These are phyloP conservation scores for Saccharomycopsis phalli DNA, from an alignment of 1,139 yeast species.

Conservation along the genomic window DNA sequence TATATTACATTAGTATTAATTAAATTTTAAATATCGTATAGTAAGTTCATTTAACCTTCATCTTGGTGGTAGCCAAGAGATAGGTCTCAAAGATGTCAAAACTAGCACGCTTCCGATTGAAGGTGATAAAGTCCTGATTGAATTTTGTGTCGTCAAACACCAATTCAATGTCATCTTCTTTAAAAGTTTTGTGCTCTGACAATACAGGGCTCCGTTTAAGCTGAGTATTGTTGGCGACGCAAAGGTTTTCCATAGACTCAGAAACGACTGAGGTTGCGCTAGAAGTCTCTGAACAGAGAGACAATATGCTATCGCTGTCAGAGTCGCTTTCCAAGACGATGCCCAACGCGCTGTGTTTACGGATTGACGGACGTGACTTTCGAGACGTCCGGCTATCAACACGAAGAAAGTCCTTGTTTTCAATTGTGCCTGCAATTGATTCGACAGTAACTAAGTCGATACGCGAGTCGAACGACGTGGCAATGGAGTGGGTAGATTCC, in stretches of 20 bases:
- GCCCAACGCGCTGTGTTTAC: slow-evolving; percentile 14
- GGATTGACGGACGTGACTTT: background rate
- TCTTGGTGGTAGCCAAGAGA: slow-evolving; percentile 17
- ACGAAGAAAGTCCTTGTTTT: slow-evolving; percentile 13
- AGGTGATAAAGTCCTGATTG: slow-evolving; percentile 17
- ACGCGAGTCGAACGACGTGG: background rate
- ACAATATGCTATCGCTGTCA: slow-evolving; percentile 11
- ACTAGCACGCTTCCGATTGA: slow-evolving; percentile 17
- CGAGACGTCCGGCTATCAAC: slow-evolving; percentile 4
- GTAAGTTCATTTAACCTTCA: no score
- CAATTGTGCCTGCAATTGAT: slow-evolving; percentile 18
- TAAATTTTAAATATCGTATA: no score
- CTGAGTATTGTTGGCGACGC: background rate
- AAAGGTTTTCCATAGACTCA: slow-evolving; percentile 12
- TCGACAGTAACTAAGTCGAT: slow-evolving; percentile 12
- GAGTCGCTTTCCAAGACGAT: slow-evolving; percentile 11
- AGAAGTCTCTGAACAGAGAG: background rate
- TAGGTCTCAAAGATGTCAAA: slow-evolving; percentile 20
- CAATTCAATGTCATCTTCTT: slow-evolving; percentile 16
- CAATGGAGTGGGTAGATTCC: background rate
- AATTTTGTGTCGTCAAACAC: slow-evolving; percentile 19
- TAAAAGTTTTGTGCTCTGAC: slow-evolving; percentile 18
- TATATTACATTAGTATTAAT: no score
- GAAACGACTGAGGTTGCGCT: slow-evolving; percentile 14
- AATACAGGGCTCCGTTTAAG: slow-evolving; percentile 11